These are phyloP conservation scores for Ascocoryne sarcoides DNA, from an alignment of 2,329 filamentous ascomycete species.

Conservation along the genomic window DNA sequence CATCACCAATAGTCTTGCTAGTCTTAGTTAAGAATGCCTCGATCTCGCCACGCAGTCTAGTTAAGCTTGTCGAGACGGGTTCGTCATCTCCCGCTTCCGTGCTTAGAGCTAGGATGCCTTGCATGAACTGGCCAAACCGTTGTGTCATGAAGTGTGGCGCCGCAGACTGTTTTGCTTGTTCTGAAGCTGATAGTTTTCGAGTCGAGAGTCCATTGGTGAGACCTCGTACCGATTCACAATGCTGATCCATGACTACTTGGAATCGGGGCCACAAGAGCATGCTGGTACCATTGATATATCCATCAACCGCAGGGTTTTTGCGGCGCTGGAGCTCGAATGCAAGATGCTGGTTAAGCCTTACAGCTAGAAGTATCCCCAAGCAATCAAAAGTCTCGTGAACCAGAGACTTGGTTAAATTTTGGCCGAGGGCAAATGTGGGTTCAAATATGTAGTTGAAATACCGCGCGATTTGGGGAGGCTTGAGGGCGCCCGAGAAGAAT, in stretches of 20 bases:
- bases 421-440: slow-evolving; percentile 78
- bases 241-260: slow-evolving; percentile 86
- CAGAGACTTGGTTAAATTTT: slow-evolving; percentile 65
- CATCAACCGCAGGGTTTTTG: slow-evolving; percentile 80
- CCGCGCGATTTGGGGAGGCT: slow-evolving; percentile 67
- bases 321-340: slow-evolving; percentile 90
- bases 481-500: slow-evolving; percentile 75
- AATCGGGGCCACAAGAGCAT: slow-evolving; percentile 97
- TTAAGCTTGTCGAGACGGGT: slow-evolving; percentile 74
- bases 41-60: slow-evolving; percentile 68
- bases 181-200: slow-evolving; percentile 36
- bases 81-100: slow-evolving; percentile 92
- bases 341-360: slow-evolving; percentile 85
- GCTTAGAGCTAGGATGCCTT: slow-evolving; percentile 75
- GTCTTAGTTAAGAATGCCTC: slow-evolving; percentile 75
- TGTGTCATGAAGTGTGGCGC: slow-evolving; percentile 91
- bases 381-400: slow-evolving; percentile 73
- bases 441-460: slow-evolving; percentile 86
- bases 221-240: slow-evolving; percentile 75
- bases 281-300: slow-evolving; percentile 87
- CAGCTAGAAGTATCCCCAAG: slow-evolving; percentile 80
- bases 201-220: slow-evolving; percentile 44
- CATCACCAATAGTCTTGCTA: slow-evolving; percentile 67
- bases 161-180: slow-evolving; percentile 55
- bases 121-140: slow-evolving; percentile 86